Evolutionary conservation across 192 early-diverging fungal genomes (phyloP).

Genomic region (Coemansia sp.): DNA sequence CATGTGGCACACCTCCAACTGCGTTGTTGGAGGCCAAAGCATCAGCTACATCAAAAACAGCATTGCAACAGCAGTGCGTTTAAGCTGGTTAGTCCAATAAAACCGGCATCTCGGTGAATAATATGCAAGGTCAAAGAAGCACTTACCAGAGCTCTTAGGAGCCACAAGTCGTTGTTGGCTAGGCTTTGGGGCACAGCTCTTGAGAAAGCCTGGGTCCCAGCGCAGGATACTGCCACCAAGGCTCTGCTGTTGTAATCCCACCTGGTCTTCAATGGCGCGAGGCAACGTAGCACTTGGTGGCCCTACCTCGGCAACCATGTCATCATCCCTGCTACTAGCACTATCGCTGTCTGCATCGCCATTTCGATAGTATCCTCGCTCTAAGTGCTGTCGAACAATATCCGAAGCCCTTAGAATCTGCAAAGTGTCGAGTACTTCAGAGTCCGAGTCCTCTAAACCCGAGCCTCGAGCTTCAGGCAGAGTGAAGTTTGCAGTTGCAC

Average conservation of each 20-base stretch:
- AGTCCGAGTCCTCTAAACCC: slow-evolving; percentile 3
- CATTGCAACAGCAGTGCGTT: neutral
- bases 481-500: neutral
- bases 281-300: neutral
- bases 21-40: neutral
- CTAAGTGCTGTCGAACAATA: slow-evolving; percentile 7
- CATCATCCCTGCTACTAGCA: neutral
- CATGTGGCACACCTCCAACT: neutral
- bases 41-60: neutral
- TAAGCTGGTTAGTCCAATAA: neutral
- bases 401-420: slow-evolving; percentile 23
- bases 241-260: neutral
- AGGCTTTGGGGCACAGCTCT: neutral
- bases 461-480: neutral
- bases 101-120: neutral
- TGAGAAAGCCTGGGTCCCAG: slow-evolving; percentile 22
- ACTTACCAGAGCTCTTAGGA: neutral
- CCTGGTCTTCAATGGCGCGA: neutral
- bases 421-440: slow-evolving; percentile 15
- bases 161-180: neutral
- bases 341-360: neutral
- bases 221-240: neutral
- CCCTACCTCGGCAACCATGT: neutral
- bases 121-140: neutral
- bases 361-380: neutral